A percentile compares a stretch with the other conserved stretches of the same genome.
phyloP scores from a whole-genome alignment of 192 early-diverging fungal genomes.

The Gorgonomyces haynaldii region DNA sequence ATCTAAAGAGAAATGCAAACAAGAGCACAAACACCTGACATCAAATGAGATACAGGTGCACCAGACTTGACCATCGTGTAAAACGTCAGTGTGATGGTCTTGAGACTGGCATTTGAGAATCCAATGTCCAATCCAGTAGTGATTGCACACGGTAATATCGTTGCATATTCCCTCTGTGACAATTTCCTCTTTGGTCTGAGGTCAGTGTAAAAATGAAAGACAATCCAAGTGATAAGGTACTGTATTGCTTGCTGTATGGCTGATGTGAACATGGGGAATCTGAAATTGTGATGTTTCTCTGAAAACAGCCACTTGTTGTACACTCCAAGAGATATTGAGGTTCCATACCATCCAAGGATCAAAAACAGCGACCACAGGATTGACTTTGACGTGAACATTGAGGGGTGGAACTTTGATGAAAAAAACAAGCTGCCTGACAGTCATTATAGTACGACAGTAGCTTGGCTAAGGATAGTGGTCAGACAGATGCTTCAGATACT shows the following conservation, averaged over 20 bases:
- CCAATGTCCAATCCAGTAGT: slow-evolving; percentile 87
- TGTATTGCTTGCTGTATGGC: slow-evolving; percentile 79
- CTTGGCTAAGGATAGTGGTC: no score
- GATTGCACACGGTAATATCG: slow-evolving; percentile 75
- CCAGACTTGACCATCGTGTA: slow-evolving; percentile 64
- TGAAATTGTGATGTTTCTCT: slow-evolving; percentile 64
- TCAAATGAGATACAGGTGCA: no score
- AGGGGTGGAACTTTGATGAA: no score
- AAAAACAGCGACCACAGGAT: no score
- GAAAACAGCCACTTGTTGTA: slow-evolving; percentile 97
- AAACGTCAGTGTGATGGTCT: slow-evolving; percentile 79
- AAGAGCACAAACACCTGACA: slow-evolving; percentile 64
- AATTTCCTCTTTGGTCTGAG: slow-evolving; percentile 51
- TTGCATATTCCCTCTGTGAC: slow-evolving; percentile 40
- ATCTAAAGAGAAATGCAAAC: slow-evolving; percentile 80
- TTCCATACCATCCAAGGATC: slow-evolving; percentile 70
- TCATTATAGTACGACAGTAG: no score
- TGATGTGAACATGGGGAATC: slow-evolving; percentile 78
- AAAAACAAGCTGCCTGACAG: no score
- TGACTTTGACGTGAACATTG: no score
- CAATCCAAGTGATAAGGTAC: slow-evolving; percentile 43
- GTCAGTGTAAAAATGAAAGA: slow-evolving; percentile 39
- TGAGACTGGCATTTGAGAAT: slow-evolving; percentile 74
- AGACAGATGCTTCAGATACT: no score
- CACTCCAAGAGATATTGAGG: slow-evolving; percentile 62